Evolutionary conservation across 441 rosid genomes (phyloP).

Genomic region (Bruguiera hainesii): DNA sequence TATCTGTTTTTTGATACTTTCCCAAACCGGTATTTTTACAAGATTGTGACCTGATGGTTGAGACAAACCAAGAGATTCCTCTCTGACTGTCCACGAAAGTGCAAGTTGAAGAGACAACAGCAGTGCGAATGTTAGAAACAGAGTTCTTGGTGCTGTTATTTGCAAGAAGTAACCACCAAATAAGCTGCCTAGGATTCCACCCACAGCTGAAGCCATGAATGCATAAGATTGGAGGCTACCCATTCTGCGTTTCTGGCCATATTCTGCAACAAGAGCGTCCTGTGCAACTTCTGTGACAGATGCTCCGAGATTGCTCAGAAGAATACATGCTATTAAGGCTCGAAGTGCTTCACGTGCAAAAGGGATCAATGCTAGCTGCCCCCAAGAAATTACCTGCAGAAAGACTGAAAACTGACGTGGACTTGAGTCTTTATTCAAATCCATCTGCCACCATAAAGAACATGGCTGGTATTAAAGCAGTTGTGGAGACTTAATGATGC

Average conservation of each 20-base stretch:
- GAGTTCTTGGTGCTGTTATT: slow-evolving; percentile 38
- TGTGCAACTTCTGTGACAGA: slow-evolving; percentile 75
- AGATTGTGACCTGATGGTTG: slow-evolving; percentile 22
- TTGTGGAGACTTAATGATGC: no score
- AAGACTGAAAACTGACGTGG: slow-evolving; percentile 38
- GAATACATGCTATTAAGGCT: slow-evolving; percentile 50
- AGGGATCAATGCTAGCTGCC: slow-evolving; percentile 52
- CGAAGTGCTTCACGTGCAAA: slow-evolving; percentile 57
- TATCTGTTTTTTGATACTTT: slow-evolving; percentile 43
- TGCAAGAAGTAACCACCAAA: slow-evolving; percentile 62
- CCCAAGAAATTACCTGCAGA: slow-evolving; percentile 79
- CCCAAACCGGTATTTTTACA: slow-evolving; percentile 32
- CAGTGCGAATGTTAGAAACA: slow-evolving; percentile 51
- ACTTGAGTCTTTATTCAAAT: slow-evolving; percentile 12
- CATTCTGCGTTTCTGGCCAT: slow-evolving; percentile 47
- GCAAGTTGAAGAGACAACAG: slow-evolving; percentile 52
- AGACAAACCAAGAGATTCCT: slow-evolving; percentile 51
- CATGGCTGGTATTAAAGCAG: no score
- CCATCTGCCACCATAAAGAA: not conserved
- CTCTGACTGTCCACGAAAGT: slow-evolving; percentile 40
- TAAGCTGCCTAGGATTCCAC: slow-evolving; percentile 71
- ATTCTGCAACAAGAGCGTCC: slow-evolving; percentile 86
- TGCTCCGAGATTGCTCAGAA: slow-evolving; percentile 76
- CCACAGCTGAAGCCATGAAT: slow-evolving; percentile 73
- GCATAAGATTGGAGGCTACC: slow-evolving; percentile 72